These are phyloP conservation scores for Thermoascus crustaceus DNA, from an alignment of 2,329 filamentous ascomycete species.

Conservation along the genomic window DNA sequence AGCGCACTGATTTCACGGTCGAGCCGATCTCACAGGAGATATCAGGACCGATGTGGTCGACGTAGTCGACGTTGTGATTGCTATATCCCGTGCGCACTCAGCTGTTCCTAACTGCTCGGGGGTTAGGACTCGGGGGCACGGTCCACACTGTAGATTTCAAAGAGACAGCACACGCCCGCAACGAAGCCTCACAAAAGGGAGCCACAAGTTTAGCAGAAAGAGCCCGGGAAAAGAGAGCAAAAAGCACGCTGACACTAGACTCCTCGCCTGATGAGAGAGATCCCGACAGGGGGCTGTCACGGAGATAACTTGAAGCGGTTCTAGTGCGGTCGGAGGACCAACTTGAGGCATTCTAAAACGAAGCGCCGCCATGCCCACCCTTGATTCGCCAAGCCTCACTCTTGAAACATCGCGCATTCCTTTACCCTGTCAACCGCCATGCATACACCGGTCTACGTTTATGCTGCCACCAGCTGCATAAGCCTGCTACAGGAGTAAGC, in stretches of 20 bases:
- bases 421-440: not conserved
- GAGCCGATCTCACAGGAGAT: too few relatives aligned
- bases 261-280: not conserved
- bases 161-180: not conserved
- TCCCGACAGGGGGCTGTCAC: not conserved
- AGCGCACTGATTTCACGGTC: too few relatives aligned
- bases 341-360: conserved; percentile 2
- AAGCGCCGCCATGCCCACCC: not conserved
- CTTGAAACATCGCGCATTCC: not conserved
- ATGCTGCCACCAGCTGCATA: too few relatives aligned
- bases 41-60: too few relatives aligned
- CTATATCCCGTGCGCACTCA: not conserved
- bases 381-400: not conserved
- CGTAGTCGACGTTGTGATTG: too few relatives aligned
- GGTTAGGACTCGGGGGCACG: too few relatives aligned
- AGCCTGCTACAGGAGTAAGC: too few relatives aligned
- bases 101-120: not conserved
- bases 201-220: not conserved
- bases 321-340: conserved; percentile 1
- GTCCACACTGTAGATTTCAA: too few relatives aligned
- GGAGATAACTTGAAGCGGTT: not conserved
- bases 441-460: not conserved
- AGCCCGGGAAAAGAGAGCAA: not conserved
- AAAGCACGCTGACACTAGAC: not conserved
- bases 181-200: not conserved